Conservation (phyloP, 106 monocot species). For the Vanilla planifolia region DNA sequence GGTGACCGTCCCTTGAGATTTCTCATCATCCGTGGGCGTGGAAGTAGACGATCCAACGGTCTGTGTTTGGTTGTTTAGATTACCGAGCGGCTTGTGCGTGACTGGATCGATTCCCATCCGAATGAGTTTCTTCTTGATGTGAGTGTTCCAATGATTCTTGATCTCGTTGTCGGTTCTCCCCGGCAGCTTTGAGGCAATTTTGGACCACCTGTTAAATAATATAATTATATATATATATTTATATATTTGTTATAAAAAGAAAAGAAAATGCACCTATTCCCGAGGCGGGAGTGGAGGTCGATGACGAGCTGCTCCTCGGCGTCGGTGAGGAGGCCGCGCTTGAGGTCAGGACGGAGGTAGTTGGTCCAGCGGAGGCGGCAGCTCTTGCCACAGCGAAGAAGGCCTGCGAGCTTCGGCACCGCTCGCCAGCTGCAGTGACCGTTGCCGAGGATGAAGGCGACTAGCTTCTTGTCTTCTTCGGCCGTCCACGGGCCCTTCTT, state of each 20-base stretch:
- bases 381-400: conserved; percentile 56
- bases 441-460: conserved; percentile 54
- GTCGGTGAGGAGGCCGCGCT: conserved; percentile 67
- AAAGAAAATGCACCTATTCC: conserved; percentile 36
- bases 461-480: conserved; percentile 71
- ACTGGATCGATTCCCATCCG: conserved; percentile 11
- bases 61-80: background rate
- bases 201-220: conserved; percentile 57
- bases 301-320: conserved; percentile 72
- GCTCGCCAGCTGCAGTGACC: conserved; percentile 71
- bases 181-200: conserved; percentile 70
- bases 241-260: background rate
- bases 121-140: conserved; percentile 78
- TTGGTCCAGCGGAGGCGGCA: conserved; percentile 60
- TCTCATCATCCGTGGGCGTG: background rate
- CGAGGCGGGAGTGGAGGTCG: conserved; percentile 60
- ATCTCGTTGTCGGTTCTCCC: conserved; percentile 90
- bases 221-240: background rate
- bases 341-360: conserved; percentile 77
- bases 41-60: conserved; percentile 1
- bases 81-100: conserved; percentile 29
- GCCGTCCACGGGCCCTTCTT: conserved; percentile 82
- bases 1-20: background rate
- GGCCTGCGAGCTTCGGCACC: conserved; percentile 74
- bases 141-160: conserved; percentile 91